Percentiles rank a stretch among this genome's conserved stretches.
These are phyloP conservation scores for Bodo saltans DNA, from an alignment of 78 protist species.

Conservation along the genomic window DNA sequence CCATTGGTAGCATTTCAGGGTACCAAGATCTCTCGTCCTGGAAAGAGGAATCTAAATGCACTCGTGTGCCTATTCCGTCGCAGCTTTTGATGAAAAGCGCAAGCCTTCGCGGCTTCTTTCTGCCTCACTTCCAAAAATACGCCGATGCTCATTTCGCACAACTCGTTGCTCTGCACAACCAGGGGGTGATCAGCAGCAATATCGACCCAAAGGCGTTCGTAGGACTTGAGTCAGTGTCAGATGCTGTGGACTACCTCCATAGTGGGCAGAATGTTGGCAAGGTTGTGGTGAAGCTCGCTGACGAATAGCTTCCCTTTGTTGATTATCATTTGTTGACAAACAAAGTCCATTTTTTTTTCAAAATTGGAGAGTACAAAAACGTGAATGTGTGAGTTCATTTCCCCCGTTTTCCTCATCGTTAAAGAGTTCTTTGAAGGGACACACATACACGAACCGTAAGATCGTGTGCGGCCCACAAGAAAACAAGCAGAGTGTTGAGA, in stretches of 20 bases:
- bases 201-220: background rate
- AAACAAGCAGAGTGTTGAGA: no score
- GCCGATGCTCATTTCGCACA: background rate
- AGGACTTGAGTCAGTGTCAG: background rate
- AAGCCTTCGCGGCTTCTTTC: constrained; percentile 37
- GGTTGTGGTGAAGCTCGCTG: background rate
- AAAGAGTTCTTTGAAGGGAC: no score
- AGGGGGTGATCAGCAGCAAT: background rate
- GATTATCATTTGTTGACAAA: no score
- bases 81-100: constrained; percentile 32
- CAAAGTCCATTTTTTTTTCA: no score
- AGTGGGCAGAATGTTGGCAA: background rate
- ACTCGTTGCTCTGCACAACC: background rate
- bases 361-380: no score
- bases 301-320: no score
- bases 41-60: no score
- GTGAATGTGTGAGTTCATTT: no score
- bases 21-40: constrained; percentile 23
- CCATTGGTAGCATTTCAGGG: constrained; percentile 36
- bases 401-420: no score
- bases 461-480: no score
- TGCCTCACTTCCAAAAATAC: constrained; percentile 19
- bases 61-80: constrained; percentile 22
- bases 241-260: background rate
- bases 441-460: no score